These are phyloP conservation scores for Fusarium avenaceum DNA, from an alignment of 2,329 filamentous ascomycete species.

Conservation along the genomic window DNA sequence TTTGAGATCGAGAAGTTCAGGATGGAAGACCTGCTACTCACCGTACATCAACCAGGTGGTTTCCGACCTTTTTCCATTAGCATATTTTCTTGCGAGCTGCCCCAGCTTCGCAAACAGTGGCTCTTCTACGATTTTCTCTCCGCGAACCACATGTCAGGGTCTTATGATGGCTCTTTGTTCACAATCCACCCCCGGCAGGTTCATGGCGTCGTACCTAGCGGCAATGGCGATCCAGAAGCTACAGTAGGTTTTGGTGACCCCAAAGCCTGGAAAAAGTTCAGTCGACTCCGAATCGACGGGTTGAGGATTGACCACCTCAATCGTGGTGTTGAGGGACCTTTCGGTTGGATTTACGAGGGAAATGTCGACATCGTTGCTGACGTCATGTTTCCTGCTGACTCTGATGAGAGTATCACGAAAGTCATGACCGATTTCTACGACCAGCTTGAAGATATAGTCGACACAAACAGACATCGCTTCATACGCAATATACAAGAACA, in stretches of 20 bases:
- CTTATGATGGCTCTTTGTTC: conserved; percentile 94
- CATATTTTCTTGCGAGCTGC: conserved; percentile 95
- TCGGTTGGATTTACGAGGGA: conserved; percentile 98
- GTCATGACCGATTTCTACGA: conserved; percentile 99
- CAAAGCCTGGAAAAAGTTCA: conserved; percentile 94
- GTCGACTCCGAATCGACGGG: conserved; percentile 89
- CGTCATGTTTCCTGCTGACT: conserved; percentile 91
- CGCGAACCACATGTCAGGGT: conserved; percentile 95
- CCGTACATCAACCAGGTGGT: conserved; percentile 87
- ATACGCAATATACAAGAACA: conserved; percentile 63
- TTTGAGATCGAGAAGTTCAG: conserved; percentile 98
- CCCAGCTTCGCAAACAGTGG: conserved; percentile 94
- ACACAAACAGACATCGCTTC: conserved; percentile 77
- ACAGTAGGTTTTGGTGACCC: conserved; percentile 71
- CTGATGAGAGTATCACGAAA: conserved; percentile 89
- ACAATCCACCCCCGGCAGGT: conserved; percentile 96
- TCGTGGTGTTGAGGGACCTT: conserved; percentile 89
- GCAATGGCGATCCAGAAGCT: conserved; percentile 65
- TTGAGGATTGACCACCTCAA: conserved; percentile 97
- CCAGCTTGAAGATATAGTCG: conserved; percentile 92
- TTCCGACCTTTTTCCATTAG: conserved; percentile 97
- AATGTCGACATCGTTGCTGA: conserved; percentile 97
- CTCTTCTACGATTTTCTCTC: conserved; percentile 97
- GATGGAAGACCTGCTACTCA: conserved; percentile 91
- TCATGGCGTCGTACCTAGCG: conserved; percentile 77